A percentile compares a stretch with the other conserved stretches of the same genome.
These are phyloP conservation scores for Fusarium paranaense DNA, from an alignment of 2,329 filamentous ascomycete species.

Conservation along the genomic window DNA sequence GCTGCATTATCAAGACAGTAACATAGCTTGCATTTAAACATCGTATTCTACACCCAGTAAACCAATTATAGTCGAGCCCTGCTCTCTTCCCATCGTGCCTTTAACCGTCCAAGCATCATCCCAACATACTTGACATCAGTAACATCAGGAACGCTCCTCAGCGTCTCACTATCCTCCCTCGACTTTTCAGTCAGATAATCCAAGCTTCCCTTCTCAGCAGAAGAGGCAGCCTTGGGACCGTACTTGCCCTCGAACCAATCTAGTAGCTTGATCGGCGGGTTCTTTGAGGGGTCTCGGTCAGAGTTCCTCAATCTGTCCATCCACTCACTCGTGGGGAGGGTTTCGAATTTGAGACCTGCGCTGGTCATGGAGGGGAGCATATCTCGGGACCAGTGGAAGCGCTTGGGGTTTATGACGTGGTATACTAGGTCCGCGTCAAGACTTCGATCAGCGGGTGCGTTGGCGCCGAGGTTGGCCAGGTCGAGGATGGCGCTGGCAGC, in stretches of 20 bases:
- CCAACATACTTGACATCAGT: slow-evolving; percentile 24
- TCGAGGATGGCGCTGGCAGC: slow-evolving; percentile 33
- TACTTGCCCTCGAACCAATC: slow-evolving; percentile 60
- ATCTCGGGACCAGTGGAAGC: slow-evolving; percentile 62
- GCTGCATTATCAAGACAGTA: neutral
- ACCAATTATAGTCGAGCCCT: neutral
- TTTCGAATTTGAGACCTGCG: slow-evolving; percentile 59
- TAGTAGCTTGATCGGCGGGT: slow-evolving; percentile 64
- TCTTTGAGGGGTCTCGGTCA: slow-evolving; percentile 57
- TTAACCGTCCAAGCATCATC: slow-evolving; percentile 25
- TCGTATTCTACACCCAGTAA: neutral
- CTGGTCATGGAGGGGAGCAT: slow-evolving; percentile 60
- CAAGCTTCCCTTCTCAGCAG: slow-evolving; percentile 14
- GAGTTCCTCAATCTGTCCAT: slow-evolving; percentile 56
- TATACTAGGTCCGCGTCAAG: slow-evolving; percentile 29
- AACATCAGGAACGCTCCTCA: slow-evolving; percentile 33
- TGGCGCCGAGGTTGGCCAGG: slow-evolving; percentile 7
- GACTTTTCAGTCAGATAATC: slow-evolving; percentile 32
- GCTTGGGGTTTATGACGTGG: slow-evolving; percentile 33
- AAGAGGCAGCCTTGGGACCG: slow-evolving; percentile 22
- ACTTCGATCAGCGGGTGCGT: neutral
- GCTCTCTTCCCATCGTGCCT: slow-evolving; percentile 7
- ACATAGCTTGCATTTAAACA: neutral
- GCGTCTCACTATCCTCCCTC: slow-evolving; percentile 26
- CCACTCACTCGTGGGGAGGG: slow-evolving; percentile 58